These are phyloP conservation scores for Pythium graminicola DNA, from an alignment of 352 stramenopile species.

Conservation along the genomic window DNA sequence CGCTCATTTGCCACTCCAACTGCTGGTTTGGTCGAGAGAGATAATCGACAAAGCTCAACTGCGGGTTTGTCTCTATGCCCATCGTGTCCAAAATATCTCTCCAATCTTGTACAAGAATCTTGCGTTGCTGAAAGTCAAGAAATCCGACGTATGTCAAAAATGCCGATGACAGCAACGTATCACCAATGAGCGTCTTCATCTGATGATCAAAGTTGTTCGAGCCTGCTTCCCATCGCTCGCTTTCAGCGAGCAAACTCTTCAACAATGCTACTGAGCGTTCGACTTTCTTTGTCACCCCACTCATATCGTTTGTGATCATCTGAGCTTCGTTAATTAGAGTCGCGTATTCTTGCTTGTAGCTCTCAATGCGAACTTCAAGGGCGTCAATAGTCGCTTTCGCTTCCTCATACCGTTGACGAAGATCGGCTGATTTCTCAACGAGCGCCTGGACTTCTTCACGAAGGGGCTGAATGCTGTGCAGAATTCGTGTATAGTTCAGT, in stretches of 20 bases:
- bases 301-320: conserved; percentile 98
- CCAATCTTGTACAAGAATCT: conserved; percentile 94
- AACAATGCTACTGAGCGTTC: conserved; percentile 96
- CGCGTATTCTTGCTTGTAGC: conserved; percentile 99
- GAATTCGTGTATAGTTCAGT: conserved; percentile 97
- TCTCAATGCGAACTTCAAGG: conserved; percentile 95
- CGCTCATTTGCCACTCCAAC: conserved; percentile 92
- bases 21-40: conserved; percentile 94
- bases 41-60: conserved; percentile 94
- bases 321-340: conserved; percentile 97
- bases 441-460: conserved; percentile 97
- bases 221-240: conserved; percentile 96
- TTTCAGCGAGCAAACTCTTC: conserved; percentile 97
- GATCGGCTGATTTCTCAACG: conserved; percentile 90
- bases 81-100: conserved; percentile 91
- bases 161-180: conserved; percentile 93
- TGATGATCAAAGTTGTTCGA: conserved; percentile 96
- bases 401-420: conserved; percentile 90
- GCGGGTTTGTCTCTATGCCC: conserved; percentile 76
- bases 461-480: conserved; percentile 98
- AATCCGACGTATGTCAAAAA: conserved; percentile 99
- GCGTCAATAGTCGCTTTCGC: conserved; percentile 91
- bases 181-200: conserved; percentile 95
- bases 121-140: conserved; percentile 97
- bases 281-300: conserved; percentile 96